phyloP scores from a whole-genome alignment of 176 grass and related monocot species.

The Hordeum marinum region DNA sequence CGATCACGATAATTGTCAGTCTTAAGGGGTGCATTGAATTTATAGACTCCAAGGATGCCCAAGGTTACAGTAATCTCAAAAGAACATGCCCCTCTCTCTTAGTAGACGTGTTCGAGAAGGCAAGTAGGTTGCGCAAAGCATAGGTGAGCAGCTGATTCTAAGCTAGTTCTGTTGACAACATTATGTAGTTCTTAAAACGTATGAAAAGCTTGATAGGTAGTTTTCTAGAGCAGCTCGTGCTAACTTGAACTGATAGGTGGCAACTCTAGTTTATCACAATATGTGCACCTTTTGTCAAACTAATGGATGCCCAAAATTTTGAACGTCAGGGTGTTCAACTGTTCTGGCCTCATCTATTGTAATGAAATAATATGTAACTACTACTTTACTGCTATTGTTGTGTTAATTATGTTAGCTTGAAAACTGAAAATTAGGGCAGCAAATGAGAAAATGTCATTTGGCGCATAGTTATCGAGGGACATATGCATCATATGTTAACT shows the following conservation, averaged over 20 bases:
- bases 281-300: not conserved
- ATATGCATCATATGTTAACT: not conserved
- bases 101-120: slow-evolving; percentile 3
- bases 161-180: not conserved
- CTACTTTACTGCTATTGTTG: not conserved
- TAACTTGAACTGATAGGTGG: not conserved
- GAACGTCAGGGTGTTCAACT: not conserved
- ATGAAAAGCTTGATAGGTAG: not conserved
- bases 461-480: not conserved
- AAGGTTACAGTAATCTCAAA: slow-evolving; percentile 13
- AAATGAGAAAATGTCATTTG: not conserved
- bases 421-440: not conserved
- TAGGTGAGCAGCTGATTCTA: not conserved
- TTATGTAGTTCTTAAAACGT: not conserved
- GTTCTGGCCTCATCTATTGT: not conserved
- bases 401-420: not conserved
- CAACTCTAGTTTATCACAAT: not conserved
- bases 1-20: slow-evolving; percentile 10
- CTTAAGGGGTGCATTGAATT: slow-evolving; percentile 42
- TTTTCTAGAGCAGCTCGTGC: not conserved
- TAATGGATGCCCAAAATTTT: not conserved
- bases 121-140: not conserved
- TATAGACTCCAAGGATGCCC: not conserved
- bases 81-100: slow-evolving; percentile 32
- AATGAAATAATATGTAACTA: not conserved